Conservation (phyloP, 768 basidiomycete species). For the Tylopilus cervinicoccineus region DNA sequence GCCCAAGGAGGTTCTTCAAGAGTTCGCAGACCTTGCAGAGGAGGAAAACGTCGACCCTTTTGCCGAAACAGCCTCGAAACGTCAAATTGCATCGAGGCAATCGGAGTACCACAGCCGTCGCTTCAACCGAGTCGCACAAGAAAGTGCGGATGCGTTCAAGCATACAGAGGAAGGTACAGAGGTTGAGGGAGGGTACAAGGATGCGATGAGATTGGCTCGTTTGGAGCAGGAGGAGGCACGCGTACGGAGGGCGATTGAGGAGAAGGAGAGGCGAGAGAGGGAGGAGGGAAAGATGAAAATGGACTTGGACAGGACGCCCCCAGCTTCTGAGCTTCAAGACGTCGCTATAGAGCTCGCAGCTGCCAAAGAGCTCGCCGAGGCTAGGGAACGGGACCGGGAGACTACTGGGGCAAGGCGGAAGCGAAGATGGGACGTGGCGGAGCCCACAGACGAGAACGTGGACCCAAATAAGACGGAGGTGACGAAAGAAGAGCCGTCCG, state of each 20-base stretch:
- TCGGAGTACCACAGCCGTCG: conserved; percentile 93
- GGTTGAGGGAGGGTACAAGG: conserved; percentile 88
- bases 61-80: conserved; percentile 87
- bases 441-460: conserved; percentile 59
- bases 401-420: conserved; percentile 62
- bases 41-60: conserved; percentile 91
- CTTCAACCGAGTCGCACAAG: conserved; percentile 79
- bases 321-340: conserved; percentile 71
- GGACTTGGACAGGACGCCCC: conserved; percentile 91
- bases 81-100: conserved; percentile 91
- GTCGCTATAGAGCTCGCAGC: conserved; percentile 67
- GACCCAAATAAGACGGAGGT: conserved; percentile 61
- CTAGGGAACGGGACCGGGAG: conserved; percentile 36
- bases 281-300: conserved; percentile 73
- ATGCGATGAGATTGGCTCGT: conserved; percentile 87
- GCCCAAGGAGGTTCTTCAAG: conserved; percentile 89
- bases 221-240: conserved; percentile 91
- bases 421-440: conserved; percentile 74
- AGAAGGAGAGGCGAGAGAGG: conserved; percentile 75
- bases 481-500: conserved; percentile 71
- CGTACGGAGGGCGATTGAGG: conserved; percentile 81
- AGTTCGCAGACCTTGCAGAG: conserved; percentile 91
- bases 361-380: conserved; percentile 33
- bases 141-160: conserved; percentile 76
- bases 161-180: conserved; percentile 63